A percentile compares a stretch with the other conserved stretches of the same genome.
phyloP scores from a whole-genome alignment of 1,139 yeast species.

The Sugiyamaella pinicola region DNA sequence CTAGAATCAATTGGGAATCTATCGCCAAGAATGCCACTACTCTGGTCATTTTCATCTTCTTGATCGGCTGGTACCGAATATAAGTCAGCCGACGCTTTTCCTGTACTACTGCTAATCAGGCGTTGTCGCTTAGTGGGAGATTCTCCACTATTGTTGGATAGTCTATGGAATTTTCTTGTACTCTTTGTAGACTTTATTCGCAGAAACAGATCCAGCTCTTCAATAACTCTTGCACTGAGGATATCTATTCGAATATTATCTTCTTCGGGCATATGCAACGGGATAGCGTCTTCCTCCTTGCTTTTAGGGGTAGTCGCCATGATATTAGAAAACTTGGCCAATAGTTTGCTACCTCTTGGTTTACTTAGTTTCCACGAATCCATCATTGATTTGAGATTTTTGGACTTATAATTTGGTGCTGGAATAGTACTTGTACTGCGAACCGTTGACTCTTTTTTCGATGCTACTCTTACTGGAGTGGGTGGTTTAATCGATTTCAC shows the following conservation, averaged over 20 bases:
- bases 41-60: slow-evolving; percentile 12
- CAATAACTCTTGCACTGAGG: slow-evolving; percentile 75
- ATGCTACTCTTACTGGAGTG: slow-evolving; percentile 23
- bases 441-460: not conserved
- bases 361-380: slow-evolving; percentile 17
- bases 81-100: not conserved
- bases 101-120: not conserved
- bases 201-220: slow-evolving; percentile 56
- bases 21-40: slow-evolving; percentile 12
- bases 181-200: slow-evolving; percentile 21
- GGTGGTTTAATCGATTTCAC: slow-evolving; percentile 34
- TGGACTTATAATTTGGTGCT: not conserved
- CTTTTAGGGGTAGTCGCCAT: slow-evolving; percentile 6
- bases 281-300: not conserved
- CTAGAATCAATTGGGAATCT: not conserved
- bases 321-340: slow-evolving; percentile 8
- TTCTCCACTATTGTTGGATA: slow-evolving; percentile 8
- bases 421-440: not conserved
- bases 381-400: slow-evolving; percentile 12
- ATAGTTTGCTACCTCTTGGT: not conserved
- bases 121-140: slow-evolving; percentile 22
- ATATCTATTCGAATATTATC: slow-evolving; percentile 49
- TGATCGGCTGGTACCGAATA: slow-evolving; percentile 6
- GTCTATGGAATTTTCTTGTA: slow-evolving; percentile 3
- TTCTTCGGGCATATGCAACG: not conserved